Percentiles rank a stretch among this genome's conserved stretches.
phyloP scores from a whole-genome alignment of 169 alveolate species.

The Babesia bigemina region DNA sequence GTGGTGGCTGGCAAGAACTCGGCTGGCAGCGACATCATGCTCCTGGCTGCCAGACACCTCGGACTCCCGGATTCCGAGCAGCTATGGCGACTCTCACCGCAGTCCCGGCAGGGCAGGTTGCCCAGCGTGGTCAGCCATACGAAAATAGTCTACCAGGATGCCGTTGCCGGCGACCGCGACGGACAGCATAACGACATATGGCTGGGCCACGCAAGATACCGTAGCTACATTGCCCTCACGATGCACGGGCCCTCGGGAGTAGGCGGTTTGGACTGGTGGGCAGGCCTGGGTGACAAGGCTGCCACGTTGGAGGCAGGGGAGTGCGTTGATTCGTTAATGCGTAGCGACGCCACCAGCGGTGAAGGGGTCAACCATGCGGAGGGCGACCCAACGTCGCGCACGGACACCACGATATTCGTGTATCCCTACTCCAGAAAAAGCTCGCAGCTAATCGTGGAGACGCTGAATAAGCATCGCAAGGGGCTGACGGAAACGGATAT shows the following conservation, averaged over 20 bases:
- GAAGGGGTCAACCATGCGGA: background rate
- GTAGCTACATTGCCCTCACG: slow-evolving; percentile 24
- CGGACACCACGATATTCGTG: slow-evolving; percentile 55
- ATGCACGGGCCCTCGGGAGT: background rate
- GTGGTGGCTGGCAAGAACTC: background rate
- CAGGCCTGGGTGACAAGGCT: background rate
- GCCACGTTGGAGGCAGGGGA: background rate
- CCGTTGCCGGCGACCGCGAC: slow-evolving; percentile 17
- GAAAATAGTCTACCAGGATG: slow-evolving; percentile 53
- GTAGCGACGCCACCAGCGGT: too few species aligned
- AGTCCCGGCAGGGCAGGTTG: slow-evolving; percentile 10
- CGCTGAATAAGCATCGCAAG: slow-evolving; percentile 7
- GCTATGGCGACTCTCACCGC: slow-evolving; percentile 32
- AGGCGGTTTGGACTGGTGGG: background rate
- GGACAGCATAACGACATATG: slow-evolving; percentile 63
- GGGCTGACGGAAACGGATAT: slow-evolving; percentile 31
- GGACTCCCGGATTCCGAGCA: slow-evolving; percentile 47
- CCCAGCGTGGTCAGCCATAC: slow-evolving; percentile 5
- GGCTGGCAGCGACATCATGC: slow-evolving; percentile 14
- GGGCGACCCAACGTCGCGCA: background rate
- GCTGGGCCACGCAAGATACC: slow-evolving; percentile 57
- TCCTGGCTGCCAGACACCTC: slow-evolving; percentile 61
- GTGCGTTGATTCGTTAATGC: background rate
- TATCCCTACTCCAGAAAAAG: slow-evolving; percentile 48
- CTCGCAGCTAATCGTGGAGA: slow-evolving; percentile 29